Base-by-base conservation (phyloP, 768 basidiomycete genomes). In the Tricholoma furcatifolium region DNA sequence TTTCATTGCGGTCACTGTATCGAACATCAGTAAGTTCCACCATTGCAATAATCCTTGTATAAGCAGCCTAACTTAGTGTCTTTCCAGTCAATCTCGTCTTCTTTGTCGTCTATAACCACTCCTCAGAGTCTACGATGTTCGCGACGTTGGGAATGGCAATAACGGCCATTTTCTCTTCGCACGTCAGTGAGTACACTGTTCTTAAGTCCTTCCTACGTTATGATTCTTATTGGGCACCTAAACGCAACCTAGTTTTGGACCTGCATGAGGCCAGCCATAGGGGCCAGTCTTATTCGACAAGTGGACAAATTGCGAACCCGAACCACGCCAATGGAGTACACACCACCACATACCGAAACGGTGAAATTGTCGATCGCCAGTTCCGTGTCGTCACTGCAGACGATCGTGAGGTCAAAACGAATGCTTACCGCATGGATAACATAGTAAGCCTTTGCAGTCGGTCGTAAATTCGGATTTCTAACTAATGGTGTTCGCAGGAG, bases 141-240 rank as follows among this genome's bases (percentile, higher is more conserved):
- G 60, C 60, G 10, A 61, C 55, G n/a, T 41, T 61, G n/a, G 60
- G 60, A 15, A 61, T 61, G 44, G 60, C 60, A 7, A 39, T 57
- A 6, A 61, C 60, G 3, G 58, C 60, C 6, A 61, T 61, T 8
- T 61, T 59, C 31, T 61, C 60, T 3, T 31, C 42, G 11, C 60
- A 43, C 24, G 60, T 61, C 17, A 61, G 60, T 61, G 39, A 55
- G 60, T 61, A 35, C 21, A 42, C 15, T 10, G 12, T 15, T 15
- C 11, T 7, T 35, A 40, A 20, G 14, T 20, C 20, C 31, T 21
- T 10, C 36, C 14, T 18, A 18, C 15, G 10, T 36, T 24, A 14
- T 18, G 9, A 24, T 6, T 24, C 12, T 9, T 42, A n/a, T n/a
- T n/a, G n/a, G n/a, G n/a, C n/a, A n/a, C n/a, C n/a, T 14, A n/a